These are phyloP conservation scores for Poa annua DNA, from an alignment of 176 grass and related monocot species.

Conservation along the genomic window DNA sequence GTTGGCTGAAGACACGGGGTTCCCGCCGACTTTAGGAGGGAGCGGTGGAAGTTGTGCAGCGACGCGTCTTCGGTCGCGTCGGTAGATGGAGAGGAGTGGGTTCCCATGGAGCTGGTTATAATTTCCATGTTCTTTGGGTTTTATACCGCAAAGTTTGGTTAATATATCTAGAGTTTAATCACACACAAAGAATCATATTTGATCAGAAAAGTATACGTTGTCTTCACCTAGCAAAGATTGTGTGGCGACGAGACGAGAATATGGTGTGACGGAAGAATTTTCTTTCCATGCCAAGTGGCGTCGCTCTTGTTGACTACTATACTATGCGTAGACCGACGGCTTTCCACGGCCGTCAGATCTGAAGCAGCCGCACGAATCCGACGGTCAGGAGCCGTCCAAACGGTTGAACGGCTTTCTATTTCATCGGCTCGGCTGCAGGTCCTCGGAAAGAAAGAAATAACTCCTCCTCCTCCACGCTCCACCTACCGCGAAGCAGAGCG, in stretches of 20 bases:
- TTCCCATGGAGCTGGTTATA: too few species aligned
- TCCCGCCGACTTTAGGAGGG: too few species aligned
- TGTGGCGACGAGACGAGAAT: background rate
- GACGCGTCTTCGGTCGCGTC: too few species aligned
- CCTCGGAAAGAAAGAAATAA: background rate
- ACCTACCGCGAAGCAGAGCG: constrained; percentile 29
- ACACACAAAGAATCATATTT: too few species aligned
- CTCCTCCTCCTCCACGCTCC: constrained; percentile 2
- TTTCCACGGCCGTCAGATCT: background rate
- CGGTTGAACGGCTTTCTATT: constrained; percentile 12
- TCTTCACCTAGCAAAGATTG: too few species aligned
- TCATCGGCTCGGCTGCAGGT: background rate
- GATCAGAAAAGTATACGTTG: too few species aligned
- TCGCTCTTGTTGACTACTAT: background rate
- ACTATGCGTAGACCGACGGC: background rate
- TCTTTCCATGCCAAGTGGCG: background rate
- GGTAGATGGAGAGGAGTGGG: too few species aligned
- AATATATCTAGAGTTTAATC: too few species aligned
- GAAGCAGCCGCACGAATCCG: background rate
- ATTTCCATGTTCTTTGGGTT: too few species aligned
- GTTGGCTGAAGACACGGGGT: too few species aligned
- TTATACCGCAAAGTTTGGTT: too few species aligned
- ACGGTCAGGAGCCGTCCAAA: background rate
- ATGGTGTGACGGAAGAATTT: background rate
- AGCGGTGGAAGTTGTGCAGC: too few species aligned